A percentile compares a stretch with the other conserved stretches of the same genome.
Evolutionary conservation across 441 rosid genomes (phyloP).

Genomic region (Mallotus repandus): DNA sequence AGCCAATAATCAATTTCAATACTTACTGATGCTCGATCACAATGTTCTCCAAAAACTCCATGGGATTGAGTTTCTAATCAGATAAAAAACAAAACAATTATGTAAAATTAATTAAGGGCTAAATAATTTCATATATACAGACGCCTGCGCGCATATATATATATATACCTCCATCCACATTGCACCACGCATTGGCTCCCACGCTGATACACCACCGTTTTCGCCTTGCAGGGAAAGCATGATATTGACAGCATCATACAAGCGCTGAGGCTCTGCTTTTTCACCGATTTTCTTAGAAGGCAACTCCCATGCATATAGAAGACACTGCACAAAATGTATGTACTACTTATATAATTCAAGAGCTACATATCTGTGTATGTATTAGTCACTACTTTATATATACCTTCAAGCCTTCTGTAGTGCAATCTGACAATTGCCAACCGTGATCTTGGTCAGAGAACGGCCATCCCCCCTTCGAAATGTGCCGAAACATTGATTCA

Average conservation of each 20-base stretch:
- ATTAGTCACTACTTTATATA: no score
- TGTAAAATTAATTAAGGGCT: no score
- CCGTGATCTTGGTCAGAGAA: conserved; percentile 36
- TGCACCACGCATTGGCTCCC: conserved; percentile 70
- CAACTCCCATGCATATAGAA: conserved; percentile 38
- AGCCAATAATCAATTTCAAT: no score
- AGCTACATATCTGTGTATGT: no score
- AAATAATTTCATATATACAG: no score
- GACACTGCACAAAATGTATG: conserved; percentile 30
- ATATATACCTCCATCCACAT: conserved; percentile 60
- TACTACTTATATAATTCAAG: no score
- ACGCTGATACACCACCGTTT: conserved; percentile 67
- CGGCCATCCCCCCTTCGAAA: conserved; percentile 32
- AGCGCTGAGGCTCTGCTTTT: conserved; percentile 33
- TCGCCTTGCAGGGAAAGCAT: conserved; percentile 55
- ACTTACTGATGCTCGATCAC: conserved; percentile 64
- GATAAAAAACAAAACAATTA: not conserved
- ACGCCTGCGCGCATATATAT: no score
- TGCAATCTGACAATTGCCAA: conserved; percentile 37
- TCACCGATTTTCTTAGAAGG: conserved; percentile 42
- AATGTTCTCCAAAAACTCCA: conserved; percentile 61
- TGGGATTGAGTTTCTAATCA: conserved; percentile 59
- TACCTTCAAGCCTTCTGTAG: conserved; percentile 42
- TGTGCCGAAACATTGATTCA: conserved; percentile 23
- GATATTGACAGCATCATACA: conserved; percentile 50